phyloP scores from a whole-genome alignment of 495 filamentous ascomycete species.

The Penicillium maclennaniae region DNA sequence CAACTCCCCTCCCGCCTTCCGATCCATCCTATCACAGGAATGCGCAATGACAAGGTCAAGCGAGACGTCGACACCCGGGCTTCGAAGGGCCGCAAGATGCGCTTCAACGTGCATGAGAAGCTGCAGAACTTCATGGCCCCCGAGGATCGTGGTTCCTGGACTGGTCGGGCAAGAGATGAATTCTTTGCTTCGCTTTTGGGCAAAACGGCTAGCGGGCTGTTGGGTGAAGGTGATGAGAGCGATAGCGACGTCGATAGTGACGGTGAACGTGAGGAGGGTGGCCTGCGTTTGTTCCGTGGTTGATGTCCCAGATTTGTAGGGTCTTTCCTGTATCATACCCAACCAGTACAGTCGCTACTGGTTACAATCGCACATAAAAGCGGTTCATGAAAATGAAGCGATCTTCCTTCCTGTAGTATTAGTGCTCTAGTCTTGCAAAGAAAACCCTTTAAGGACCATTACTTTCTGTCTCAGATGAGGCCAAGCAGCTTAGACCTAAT shows the following conservation, averaged over 20 bases:
- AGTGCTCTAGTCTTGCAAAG: not conserved
- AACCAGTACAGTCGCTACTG: not conserved
- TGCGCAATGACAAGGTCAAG: constrained; percentile 76
- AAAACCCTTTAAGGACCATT: too few species aligned
- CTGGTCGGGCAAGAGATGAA: constrained; percentile 70
- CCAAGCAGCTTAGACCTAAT: too few species aligned
- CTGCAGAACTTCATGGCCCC: constrained; percentile 97
- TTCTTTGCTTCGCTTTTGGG: constrained; percentile 89
- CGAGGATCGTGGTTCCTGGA: constrained; percentile 75
- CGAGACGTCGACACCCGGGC: constrained; percentile 88
- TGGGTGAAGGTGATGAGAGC: constrained; percentile 65
- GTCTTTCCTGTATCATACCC: constrained; percentile 5
- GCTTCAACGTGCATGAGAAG: constrained; percentile 93
- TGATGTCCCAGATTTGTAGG: constrained; percentile 12
- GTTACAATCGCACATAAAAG: not conserved
- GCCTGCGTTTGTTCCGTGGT: constrained; percentile 70
- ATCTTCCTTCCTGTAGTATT: not conserved
- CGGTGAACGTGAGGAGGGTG: constrained; percentile 57
- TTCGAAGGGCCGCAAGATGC: constrained; percentile 90
- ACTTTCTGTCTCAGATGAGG: too few species aligned
- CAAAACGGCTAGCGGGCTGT: constrained; percentile 56
- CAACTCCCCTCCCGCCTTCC: constrained; percentile 32
- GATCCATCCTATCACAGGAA: constrained; percentile 53
- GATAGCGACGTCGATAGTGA: constrained; percentile 51
- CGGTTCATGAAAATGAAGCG: not conserved